Percentiles rank a stretch among this genome's conserved stretches.
Evolutionary conservation across 805 yeast species (phyloP).

Genomic region (Lachancea kluyveri): DNA sequence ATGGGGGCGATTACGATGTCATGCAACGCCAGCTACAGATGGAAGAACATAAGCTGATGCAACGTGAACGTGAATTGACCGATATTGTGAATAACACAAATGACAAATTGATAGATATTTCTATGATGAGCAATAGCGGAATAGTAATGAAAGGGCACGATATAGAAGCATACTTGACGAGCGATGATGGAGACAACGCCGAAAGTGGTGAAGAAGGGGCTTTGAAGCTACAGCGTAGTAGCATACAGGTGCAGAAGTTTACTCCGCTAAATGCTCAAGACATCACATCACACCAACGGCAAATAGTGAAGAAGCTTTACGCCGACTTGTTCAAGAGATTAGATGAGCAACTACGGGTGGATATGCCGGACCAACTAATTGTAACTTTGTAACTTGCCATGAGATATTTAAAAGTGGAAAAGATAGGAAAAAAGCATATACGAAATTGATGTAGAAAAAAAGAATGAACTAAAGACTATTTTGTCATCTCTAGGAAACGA

Average conservation of each 20-base stretch:
- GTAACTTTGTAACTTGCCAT: conserved; percentile 12
- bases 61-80: conserved; percentile 24
- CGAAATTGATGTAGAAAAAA: too few species aligned
- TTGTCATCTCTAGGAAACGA: too few species aligned
- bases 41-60: conserved; percentile 21
- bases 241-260: too few species aligned
- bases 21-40: conserved; percentile 19
- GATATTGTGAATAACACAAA: conserved; percentile 29
- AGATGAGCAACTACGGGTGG: conserved; percentile 15
- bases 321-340: conserved; percentile 10
- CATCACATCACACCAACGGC: conserved; percentile 1
- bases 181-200: conserved; percentile 1
- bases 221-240: conserved; percentile 5
- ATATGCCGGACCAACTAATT: conserved; percentile 14
- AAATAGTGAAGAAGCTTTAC: conserved; percentile 10
- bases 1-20: conserved; percentile 12
- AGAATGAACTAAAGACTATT: too few species aligned
- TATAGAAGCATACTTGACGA: conserved; percentile 5
- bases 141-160: conserved; percentile 25
- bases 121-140: conserved; percentile 32
- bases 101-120: conserved; percentile 31
- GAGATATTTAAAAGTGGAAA: too few species aligned
- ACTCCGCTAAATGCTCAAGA: too few species aligned
- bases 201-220: conserved; percentile 6
- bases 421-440: too few species aligned